Percentiles rank a stretch among this genome's conserved stretches.
Evolutionary conservation across 345 rosid genomes (phyloP).

Genomic region (Ceriops decandra): DNA sequence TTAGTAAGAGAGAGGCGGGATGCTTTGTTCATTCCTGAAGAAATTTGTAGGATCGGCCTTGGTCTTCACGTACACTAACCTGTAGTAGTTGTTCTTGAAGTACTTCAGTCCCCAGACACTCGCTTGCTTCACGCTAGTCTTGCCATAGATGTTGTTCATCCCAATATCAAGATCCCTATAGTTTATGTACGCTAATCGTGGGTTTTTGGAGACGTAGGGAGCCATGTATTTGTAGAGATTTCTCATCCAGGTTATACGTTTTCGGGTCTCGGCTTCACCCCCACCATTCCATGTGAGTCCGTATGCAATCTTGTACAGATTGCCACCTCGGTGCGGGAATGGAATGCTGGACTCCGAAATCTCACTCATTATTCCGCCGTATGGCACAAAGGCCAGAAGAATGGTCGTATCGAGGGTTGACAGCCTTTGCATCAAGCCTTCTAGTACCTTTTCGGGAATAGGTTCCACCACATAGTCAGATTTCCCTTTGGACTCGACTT

Average conservation of each 20-base stretch:
- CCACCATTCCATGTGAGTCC: not conserved
- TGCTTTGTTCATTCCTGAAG: too few species aligned
- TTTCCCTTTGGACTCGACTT: not conserved
- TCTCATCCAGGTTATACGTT: not conserved
- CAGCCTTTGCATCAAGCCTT: not conserved
- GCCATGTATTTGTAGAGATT: slow-evolving; percentile 1
- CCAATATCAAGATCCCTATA: not conserved
- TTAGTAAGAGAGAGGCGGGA: too few species aligned
- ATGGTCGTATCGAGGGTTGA: not conserved
- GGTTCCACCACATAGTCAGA: not conserved
- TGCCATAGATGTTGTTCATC: not conserved
- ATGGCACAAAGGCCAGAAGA: not conserved
- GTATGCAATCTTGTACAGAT: not conserved
- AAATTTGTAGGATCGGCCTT: too few species aligned
- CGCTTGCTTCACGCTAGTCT: not conserved
- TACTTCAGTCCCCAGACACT: not conserved
- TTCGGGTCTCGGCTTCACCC: not conserved
- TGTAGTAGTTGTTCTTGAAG: not conserved
- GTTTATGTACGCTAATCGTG: not conserved
- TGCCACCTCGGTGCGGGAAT: not conserved
- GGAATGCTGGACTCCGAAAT: not conserved
- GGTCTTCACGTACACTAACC: not conserved
- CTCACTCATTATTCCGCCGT: not conserved
- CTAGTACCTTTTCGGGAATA: not conserved
- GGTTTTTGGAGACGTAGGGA: not conserved